These are phyloP conservation scores for Aspergillus bertholletiae DNA, from an alignment of 495 filamentous ascomycete genomes.

Conservation along the genomic window DNA sequence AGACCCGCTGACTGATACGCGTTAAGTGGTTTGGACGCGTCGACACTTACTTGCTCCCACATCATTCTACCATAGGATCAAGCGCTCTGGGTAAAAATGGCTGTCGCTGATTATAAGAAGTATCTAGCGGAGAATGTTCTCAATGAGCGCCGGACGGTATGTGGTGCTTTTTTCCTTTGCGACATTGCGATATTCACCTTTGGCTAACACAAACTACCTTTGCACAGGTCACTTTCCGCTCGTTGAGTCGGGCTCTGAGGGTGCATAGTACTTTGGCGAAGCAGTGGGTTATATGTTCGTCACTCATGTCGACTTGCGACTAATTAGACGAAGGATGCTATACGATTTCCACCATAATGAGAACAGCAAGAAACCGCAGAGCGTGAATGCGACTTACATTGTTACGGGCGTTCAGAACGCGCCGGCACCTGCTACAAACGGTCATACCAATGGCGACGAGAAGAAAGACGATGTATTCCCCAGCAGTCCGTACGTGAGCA, in stretches of 20 bases:
- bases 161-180: conserved; percentile 24
- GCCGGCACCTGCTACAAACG: conserved; percentile 32
- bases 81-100: conserved; percentile 37
- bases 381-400: conserved; percentile 84
- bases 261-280: conserved; percentile 82
- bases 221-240: conserved; percentile 78
- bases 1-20: conserved; percentile 50
- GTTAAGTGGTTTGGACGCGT: conserved; percentile 49
- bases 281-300: conserved; percentile 50
- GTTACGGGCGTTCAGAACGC: conserved; percentile 59
- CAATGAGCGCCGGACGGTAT: conserved; percentile 70
- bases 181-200: neutral
- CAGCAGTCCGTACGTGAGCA: conserved; percentile 61
- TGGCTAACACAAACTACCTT: neutral
- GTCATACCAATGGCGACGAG: conserved; percentile 36
- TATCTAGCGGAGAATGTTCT: conserved; percentile 75
- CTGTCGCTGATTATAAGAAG: conserved; percentile 56
- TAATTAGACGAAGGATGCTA: conserved; percentile 61
- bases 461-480: conserved; percentile 69
- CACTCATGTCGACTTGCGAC: conserved; percentile 1
- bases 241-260: conserved; percentile 72
- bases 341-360: conserved; percentile 81
- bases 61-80: neutral
- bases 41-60: conserved; percentile 7
- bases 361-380: conserved; percentile 70